A percentile compares a stretch with the other conserved stretches of the same genome.
Evolutionary conservation across 495 filamentous ascomycete genomes (phyloP).

Genomic region (Neurospora sublineolata): DNA sequence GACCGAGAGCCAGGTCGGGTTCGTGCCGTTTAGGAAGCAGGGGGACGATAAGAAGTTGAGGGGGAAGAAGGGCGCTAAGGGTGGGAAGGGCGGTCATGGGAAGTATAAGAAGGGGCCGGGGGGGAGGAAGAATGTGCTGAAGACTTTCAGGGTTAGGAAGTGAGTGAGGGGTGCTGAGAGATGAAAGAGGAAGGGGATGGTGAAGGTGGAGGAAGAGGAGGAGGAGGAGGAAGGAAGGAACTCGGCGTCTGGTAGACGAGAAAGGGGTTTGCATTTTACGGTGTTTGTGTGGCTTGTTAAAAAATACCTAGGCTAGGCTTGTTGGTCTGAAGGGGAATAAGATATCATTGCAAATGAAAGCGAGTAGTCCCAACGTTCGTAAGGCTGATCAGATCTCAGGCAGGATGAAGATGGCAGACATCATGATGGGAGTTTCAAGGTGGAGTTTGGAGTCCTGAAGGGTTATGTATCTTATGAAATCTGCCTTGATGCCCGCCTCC

Average conservation of each 20-base stretch:
- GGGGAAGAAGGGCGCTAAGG: slow-evolving; percentile 57
- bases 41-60: slow-evolving; percentile 33
- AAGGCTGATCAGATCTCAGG: not conserved
- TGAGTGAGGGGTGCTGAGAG: no score
- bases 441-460: not conserved
- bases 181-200: no score
- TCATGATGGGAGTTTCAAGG: no score
- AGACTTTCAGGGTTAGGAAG: slow-evolving; percentile 63
- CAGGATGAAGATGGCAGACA: not conserved
- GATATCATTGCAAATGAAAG: not conserved
- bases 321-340: not conserved
- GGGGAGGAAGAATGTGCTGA: slow-evolving; percentile 72
- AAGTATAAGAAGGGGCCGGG: slow-evolving; percentile 23
- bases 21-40: slow-evolving; percentile 64
- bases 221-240: not conserved
- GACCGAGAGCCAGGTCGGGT: slow-evolving; percentile 50
- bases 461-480: not conserved
- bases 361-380: no score
- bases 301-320: not conserved
- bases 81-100: slow-evolving; percentile 41
- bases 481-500: not conserved
- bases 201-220: not conserved
- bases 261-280: not conserved
- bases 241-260: not conserved
- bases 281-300: not conserved